phyloP scores from a whole-genome alignment of 805 yeast species.

The Wickerhamomyces ciferrii region DNA sequence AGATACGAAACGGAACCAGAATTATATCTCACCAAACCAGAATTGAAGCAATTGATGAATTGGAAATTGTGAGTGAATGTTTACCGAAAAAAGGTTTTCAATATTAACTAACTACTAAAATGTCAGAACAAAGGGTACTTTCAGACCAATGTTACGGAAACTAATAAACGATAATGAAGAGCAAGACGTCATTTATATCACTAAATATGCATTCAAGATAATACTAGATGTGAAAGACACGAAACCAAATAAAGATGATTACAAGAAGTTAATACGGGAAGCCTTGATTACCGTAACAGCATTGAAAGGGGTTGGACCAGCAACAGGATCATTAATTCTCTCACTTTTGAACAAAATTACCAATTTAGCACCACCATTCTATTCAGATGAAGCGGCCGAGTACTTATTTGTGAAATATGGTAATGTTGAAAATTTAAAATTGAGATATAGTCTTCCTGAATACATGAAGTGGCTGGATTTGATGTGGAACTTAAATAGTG shows the following conservation, averaged over 20 bases:
- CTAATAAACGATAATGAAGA: constrained; percentile 16
- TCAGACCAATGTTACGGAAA: constrained; percentile 18
- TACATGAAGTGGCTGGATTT: constrained; percentile 11
- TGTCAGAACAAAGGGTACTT: constrained; percentile 18
- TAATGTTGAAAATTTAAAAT: constrained; percentile 6
- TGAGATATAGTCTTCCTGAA: constrained; percentile 17
- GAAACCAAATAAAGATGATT: constrained; percentile 4
- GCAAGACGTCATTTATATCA: constrained; percentile 5
- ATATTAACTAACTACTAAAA: neutral
- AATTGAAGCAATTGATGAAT: constrained; percentile 17
- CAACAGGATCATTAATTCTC: constrained; percentile 20
- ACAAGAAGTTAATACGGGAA: constrained; percentile 6
- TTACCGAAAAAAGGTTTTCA: neutral
- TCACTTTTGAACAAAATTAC: constrained; percentile 12
- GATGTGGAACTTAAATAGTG: constrained; percentile 8
- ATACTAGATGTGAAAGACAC: constrained; percentile 1
- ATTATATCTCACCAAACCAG: constrained; percentile 10
- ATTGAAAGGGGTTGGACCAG: constrained; percentile 23
- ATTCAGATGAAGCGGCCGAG: constrained; percentile 20
- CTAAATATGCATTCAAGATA: constrained; percentile 8
- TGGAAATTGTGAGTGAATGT: constrained; percentile 15
- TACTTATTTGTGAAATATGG: constrained; percentile 6
- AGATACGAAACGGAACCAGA: constrained; percentile 2
- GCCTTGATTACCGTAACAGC: constrained; percentile 5
- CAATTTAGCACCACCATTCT: constrained; percentile 19